These are phyloP conservation scores for Salix brachista DNA, from an alignment of 345 rosid species.

Conservation along the genomic window DNA sequence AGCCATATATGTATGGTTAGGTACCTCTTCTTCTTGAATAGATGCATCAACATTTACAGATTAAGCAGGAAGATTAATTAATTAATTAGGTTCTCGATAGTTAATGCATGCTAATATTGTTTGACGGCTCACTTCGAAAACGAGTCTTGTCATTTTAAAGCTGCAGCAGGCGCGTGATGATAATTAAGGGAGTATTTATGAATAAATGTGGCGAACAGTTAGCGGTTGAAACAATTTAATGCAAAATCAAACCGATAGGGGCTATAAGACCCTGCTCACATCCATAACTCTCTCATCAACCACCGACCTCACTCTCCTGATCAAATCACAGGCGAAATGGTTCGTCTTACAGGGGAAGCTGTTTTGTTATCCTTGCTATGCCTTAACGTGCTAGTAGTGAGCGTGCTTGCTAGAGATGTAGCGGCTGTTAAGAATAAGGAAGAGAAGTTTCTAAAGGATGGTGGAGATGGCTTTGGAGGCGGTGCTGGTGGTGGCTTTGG, in stretches of 20 bases:
- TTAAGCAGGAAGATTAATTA: too few species aligned
- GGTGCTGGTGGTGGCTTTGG: constrained; percentile 10
- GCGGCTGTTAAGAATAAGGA: constrained; percentile 19
- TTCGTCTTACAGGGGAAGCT: constrained; percentile 18
- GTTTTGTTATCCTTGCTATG: constrained; percentile 44
- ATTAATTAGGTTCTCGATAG: too few species aligned
- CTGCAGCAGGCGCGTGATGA: not conserved
- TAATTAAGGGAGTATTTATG: not conserved
- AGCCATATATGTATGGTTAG: too few species aligned
- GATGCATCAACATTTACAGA: too few species aligned
- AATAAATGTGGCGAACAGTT: constrained; percentile 32
- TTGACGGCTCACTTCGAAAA: too few species aligned
- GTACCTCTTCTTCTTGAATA: too few species aligned
- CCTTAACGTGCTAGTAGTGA: constrained; percentile 35
- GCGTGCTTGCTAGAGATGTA: constrained; percentile 38
- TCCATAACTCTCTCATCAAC: not conserved
- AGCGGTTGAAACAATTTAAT: constrained; percentile 42
- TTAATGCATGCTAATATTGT: too few species aligned
- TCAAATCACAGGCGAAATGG: constrained; percentile 23
- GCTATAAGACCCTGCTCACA: constrained; percentile 13
- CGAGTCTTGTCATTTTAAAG: not conserved
- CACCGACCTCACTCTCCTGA: not conserved
- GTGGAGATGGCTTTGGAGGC: not conserved
- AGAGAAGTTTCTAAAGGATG: constrained; percentile 8
- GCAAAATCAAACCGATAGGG: not conserved